Percentiles rank a stretch among this genome's conserved stretches.
Evolutionary conservation across 106 monocot genomes (phyloP).

Genomic region (Alisma plantagoaquatica): DNA sequence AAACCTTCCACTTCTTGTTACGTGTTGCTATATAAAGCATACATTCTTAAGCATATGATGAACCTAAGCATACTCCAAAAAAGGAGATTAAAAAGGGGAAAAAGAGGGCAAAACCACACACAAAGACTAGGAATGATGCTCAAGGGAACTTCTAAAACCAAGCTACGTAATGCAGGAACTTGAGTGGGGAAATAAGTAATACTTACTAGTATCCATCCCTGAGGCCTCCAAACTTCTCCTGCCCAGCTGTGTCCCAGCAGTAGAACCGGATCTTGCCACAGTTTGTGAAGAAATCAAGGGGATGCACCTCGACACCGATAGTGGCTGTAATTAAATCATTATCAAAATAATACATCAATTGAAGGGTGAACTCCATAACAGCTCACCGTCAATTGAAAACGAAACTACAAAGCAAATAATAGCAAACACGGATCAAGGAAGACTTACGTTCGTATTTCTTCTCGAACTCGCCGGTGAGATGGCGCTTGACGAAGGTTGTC

Average conservation of each 20-base stretch:
- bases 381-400: neutral
- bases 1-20: too few relatives aligned
- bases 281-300: too few relatives aligned
- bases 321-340: constrained; percentile 4
- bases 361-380: neutral
- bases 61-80: too few relatives aligned
- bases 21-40: too few relatives aligned
- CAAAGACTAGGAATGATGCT: too few relatives aligned
- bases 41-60: too few relatives aligned
- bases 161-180: too few relatives aligned
- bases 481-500: constrained; percentile 10
- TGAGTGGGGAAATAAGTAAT: too few relatives aligned
- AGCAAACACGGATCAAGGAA: neutral
- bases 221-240: constrained; percentile 12
- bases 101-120: too few relatives aligned
- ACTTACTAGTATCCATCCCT: constrained; percentile 15
- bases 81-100: too few relatives aligned
- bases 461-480: constrained; percentile 13
- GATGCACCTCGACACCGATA: constrained; percentile 11
- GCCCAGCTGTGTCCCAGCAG: constrained; percentile 11
- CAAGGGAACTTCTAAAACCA: too few relatives aligned
- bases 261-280: too few relatives aligned
- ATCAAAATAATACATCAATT: neutral
- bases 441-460: constrained; percentile 15
- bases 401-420: neutral